Conservation (phyloP, 768 basidiomycete genomes). For the Epithele typhae region DNA sequence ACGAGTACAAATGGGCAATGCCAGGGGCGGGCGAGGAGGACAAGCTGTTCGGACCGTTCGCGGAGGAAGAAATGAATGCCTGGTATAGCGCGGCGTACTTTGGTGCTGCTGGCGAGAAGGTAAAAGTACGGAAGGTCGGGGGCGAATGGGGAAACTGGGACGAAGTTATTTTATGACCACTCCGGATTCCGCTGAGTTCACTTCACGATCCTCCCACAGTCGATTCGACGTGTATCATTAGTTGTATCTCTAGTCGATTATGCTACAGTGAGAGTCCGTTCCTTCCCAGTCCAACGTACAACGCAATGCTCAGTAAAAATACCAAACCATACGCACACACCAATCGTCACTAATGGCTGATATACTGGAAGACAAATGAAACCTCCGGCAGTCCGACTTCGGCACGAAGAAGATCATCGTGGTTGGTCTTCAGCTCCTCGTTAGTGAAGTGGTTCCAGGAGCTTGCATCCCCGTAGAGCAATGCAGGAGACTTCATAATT, state of each 20-base stretch:
- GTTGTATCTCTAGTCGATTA: slow-evolving; percentile 20
- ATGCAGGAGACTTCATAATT: slow-evolving; percentile 71
- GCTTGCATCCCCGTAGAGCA: slow-evolving; percentile 96
- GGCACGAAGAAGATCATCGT: slow-evolving; percentile 91
- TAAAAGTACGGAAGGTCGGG: slow-evolving; percentile 62
- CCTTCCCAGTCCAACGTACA: neutral
- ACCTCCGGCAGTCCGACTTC: slow-evolving; percentile 82
- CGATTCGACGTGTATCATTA: slow-evolving; percentile 18
- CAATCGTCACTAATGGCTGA: slow-evolving; percentile 62
- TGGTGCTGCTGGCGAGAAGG: slow-evolving; percentile 71
- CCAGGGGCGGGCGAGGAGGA: slow-evolving; percentile 41
- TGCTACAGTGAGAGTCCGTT: neutral
- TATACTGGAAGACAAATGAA: slow-evolving; percentile 95
- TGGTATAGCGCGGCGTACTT: slow-evolving; percentile 86
- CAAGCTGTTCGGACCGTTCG: slow-evolving; percentile 75
- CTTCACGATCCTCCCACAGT: neutral
- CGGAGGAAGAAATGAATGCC: slow-evolving; percentile 70
- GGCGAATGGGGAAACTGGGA: slow-evolving; percentile 77
- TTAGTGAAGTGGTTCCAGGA: slow-evolving; percentile 99
- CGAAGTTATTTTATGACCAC: slow-evolving; percentile 47
- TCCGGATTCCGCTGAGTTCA: neutral
- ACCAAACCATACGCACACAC: neutral
- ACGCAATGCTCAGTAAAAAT: neutral
- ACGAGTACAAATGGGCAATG: slow-evolving; percentile 79
- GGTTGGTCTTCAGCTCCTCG: slow-evolving; percentile 79